Conservation (phyloP, 2,329 filamentous ascomycete genomes). For the Sphaerostilbella broomeana region DNA sequence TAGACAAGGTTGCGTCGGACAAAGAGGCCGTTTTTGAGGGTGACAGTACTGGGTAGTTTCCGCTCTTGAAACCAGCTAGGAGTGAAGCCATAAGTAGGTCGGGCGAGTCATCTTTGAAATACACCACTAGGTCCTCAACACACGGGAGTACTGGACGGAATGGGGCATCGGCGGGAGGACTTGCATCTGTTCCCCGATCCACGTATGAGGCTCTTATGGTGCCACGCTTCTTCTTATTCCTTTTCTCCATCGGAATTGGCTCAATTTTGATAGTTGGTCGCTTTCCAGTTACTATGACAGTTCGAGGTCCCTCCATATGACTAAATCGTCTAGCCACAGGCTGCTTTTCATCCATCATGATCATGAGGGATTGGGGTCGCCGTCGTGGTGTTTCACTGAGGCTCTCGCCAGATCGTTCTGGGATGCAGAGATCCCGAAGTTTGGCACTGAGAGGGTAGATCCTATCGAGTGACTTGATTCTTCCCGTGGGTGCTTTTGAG, state of each 20-base stretch:
- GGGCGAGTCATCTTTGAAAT: slow-evolving; percentile 40
- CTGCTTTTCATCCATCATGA: slow-evolving; percentile 19
- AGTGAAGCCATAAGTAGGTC: slow-evolving; percentile 40
- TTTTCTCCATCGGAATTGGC: slow-evolving; percentile 24
- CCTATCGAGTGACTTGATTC: slow-evolving; percentile 34
- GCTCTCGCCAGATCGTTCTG: slow-evolving; percentile 18
- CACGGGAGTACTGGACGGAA: slow-evolving; percentile 44
- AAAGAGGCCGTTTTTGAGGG: slow-evolving; percentile 19
- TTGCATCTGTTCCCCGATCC: slow-evolving; percentile 35
- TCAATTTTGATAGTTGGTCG: slow-evolving; percentile 24
- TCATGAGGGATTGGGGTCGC: slow-evolving; percentile 24
- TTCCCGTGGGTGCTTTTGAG: slow-evolving; percentile 17
- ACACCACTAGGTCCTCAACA: slow-evolving; percentile 50
- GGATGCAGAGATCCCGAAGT: slow-evolving; percentile 26
- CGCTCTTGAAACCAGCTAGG: slow-evolving; percentile 37
- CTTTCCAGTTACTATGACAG: slow-evolving; percentile 25
- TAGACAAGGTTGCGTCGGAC: slow-evolving; percentile 15
- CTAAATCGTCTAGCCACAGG: slow-evolving; percentile 18
- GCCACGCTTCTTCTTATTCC: slow-evolving; percentile 22
- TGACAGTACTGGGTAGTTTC: slow-evolving; percentile 22
- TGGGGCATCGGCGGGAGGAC: slow-evolving; percentile 14
- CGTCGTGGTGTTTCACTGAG: slow-evolving; percentile 15
- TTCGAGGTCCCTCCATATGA: slow-evolving; percentile 24
- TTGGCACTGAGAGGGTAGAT: slow-evolving; percentile 25
- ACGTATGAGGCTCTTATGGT: slow-evolving; percentile 26